A percentile compares a stretch with the other conserved stretches of the same genome.
phyloP scores from a whole-genome alignment of 192 early-diverging fungal species.

The Podochytrium sp. region DNA sequence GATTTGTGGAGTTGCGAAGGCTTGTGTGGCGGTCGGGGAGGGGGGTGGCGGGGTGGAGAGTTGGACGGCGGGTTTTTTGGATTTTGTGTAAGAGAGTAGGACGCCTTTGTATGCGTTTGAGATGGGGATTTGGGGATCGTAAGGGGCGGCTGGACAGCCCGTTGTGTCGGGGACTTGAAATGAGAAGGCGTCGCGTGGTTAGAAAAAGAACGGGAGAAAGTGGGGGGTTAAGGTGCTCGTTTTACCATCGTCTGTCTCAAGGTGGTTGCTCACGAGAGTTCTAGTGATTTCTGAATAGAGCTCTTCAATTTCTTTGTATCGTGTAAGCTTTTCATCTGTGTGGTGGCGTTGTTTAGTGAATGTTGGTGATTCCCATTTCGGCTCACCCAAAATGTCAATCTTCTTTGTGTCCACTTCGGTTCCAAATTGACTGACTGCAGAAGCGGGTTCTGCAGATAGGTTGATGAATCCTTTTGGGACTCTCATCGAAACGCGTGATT shows the following conservation, averaged over 20 bases:
- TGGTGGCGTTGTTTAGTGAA: neutral
- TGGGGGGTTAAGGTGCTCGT: too few species aligned
- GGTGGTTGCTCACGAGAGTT: conserved; percentile 41
- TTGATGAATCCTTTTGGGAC: conserved; percentile 55
- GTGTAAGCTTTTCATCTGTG: conserved; percentile 53
- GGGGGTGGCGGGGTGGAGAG: neutral
- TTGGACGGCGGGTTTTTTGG: neutral
- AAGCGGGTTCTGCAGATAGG: conserved; percentile 45
- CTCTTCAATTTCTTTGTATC: conserved; percentile 63
- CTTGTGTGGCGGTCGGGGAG: neutral
- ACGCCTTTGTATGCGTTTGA: conserved; percentile 30
- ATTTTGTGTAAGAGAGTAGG: conserved; percentile 5
- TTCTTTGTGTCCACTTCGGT: conserved; percentile 35
- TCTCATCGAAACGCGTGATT: conserved; percentile 43
- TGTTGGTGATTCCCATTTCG: neutral
- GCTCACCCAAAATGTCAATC: conserved; percentile 36
- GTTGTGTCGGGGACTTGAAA: conserved; percentile 30
- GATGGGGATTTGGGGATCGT: conserved; percentile 38
- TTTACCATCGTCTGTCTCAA: conserved; percentile 52
- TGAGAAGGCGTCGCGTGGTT: too few species aligned
- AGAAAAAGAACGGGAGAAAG: too few species aligned
- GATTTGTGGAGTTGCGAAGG: conserved; percentile 31
- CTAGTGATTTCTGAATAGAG: conserved; percentile 65
- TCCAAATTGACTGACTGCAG: conserved; percentile 45
- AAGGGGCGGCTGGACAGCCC: conserved; percentile 50